Conservation (phyloP, 2,329 filamentous ascomycete species). For the Calonectria pauciramosa region DNA sequence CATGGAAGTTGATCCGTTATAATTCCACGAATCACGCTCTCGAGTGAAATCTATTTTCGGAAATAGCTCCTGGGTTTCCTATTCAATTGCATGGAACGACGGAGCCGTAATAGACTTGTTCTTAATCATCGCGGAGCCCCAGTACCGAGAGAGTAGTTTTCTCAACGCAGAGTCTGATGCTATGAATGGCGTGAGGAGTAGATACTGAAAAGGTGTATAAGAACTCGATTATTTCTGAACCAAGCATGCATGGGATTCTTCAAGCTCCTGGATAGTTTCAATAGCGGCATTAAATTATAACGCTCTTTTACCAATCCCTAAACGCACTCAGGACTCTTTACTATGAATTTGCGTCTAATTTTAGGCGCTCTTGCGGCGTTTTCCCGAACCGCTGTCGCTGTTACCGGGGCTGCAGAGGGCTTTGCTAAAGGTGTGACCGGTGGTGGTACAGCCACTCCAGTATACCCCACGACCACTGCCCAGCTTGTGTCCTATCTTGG, state of each 20-base stretch:
- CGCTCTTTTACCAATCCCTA: not conserved
- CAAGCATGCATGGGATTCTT: not conserved
- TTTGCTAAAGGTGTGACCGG: constrained; percentile 69
- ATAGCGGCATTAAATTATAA: not conserved
- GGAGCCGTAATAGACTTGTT: not conserved
- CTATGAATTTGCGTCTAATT: not conserved
- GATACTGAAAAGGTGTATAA: not conserved
- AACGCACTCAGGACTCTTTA: not conserved
- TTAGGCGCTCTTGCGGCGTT: not conserved
- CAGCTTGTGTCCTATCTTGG: constrained; percentile 71
- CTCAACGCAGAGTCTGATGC: not conserved
- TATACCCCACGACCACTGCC: constrained; percentile 64
- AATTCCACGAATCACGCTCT: constrained; percentile 1
- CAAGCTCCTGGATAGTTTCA: not conserved
- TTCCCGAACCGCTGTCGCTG: constrained; percentile 23
- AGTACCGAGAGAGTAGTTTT: not conserved
- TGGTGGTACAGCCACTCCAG: constrained; percentile 66
- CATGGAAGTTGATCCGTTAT: not conserved
- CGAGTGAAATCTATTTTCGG: not conserved
- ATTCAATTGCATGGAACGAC: not conserved
- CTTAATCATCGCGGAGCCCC: not conserved
- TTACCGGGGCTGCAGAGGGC: constrained; percentile 54
- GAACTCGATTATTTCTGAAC: no score
- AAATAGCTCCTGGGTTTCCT: not conserved
- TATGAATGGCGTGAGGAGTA: not conserved